Base-by-base conservation (phyloP, 169 alveolate genomes). In the Pseudocohnilembus persalinus region DNA sequence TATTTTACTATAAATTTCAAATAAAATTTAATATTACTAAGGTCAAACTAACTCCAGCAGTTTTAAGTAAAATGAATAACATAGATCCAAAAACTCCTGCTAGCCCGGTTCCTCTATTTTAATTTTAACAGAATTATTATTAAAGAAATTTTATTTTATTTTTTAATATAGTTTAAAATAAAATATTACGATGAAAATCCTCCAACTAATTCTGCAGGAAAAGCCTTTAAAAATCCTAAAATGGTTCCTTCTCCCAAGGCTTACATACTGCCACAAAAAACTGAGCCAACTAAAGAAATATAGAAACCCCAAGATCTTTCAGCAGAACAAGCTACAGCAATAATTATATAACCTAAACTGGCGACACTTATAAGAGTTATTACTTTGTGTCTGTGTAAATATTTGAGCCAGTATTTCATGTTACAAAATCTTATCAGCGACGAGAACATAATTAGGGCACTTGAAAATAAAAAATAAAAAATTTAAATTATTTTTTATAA, bases 51-150 rank as follows among this genome's bases (percentile, higher is more conserved):
- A 77, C 34, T 20, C 33, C 24, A 25, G n/a, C 28, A 32, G 83
- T 87, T 34, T 91, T 91, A 30, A 92, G 84, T 32, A 89, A 74
- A 29, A 94, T 82, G 74, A 89, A 84, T 64, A 91, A 83, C 31
- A 92, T 85, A 27, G 96, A 84, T 0, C 96, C 97, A 82, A 83
- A 83, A 29, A 93, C 88, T n/a, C 97, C 97, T 16, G 97, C 97
- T 31, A 92, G 87, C 27, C 96, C 95, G 28, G 96, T 89, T n/a
- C 97, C 97, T 24, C 93, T 84, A 49, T n/a, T n/a, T n/a, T n/a
- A n/a, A n/a, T n/a, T n/a, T n/a, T n/a, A n/a, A n/a, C n/a, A n/a
- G 20, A 49, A 49, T 11, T 49, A 49, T 49, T 11, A 49, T 11
- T 49, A 49, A 20, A 11, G 20, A 11, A 49, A 49, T 11, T 49